Percentiles rank a stretch among this genome's conserved stretches.
phyloP scores from a whole-genome alignment of 192 early-diverging fungal genomes.

The Gigaspora rosea region DNA sequence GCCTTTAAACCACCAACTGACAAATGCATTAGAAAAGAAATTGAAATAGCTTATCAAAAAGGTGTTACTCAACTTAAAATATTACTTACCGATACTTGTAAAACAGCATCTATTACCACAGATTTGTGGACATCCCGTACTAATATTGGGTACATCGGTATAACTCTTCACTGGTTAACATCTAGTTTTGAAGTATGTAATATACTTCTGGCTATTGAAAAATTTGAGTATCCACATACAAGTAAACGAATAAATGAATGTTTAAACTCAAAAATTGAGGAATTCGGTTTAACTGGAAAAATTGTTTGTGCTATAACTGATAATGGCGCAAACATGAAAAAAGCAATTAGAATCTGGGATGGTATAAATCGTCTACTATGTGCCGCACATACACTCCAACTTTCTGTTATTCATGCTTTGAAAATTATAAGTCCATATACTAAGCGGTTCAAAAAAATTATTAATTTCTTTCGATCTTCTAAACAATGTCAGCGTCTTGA shows the following conservation, averaged over 20 bases:
- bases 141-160: slow-evolving; percentile 16
- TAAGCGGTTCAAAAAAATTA: neutral
- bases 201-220: slow-evolving; percentile 16
- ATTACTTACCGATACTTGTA: neutral
- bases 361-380: neutral
- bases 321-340: slow-evolving; percentile 16
- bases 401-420: slow-evolving; percentile 3
- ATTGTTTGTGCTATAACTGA: slow-evolving; percentile 18
- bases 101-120: slow-evolving; percentile 21
- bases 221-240: slow-evolving; percentile 3
- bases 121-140: neutral
- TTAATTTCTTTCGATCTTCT: slow-evolving; percentile 8
- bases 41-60: neutral
- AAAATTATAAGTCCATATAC: slow-evolving; percentile 11
- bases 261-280: neutral
- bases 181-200: slow-evolving; percentile 8
- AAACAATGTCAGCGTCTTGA: slow-evolving; percentile 12
- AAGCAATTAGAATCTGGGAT: slow-evolving; percentile 3
- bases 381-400: slow-evolving; percentile 15
- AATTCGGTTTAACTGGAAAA: slow-evolving; percentile 9
- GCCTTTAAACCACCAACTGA: neutral
- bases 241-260: slow-evolving; percentile 13
- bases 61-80: neutral
- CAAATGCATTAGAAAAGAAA: slow-evolving; percentile 7
- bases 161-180: slow-evolving; percentile 22